phyloP scores from a whole-genome alignment of 768 basidiomycete genomes.

The Brasilioporus rufonigricans region DNA sequence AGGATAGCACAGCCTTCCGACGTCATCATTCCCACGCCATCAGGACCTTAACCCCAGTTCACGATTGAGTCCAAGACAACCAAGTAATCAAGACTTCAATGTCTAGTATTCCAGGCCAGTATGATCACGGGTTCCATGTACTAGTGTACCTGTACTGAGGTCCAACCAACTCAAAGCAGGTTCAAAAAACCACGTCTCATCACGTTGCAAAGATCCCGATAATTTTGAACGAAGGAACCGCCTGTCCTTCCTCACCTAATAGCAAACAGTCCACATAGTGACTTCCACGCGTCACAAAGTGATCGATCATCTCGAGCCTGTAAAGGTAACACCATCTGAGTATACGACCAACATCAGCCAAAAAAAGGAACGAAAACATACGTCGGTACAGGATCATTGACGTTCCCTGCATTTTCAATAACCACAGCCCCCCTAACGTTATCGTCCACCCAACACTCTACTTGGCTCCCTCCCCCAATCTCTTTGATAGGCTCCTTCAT shows the following conservation, averaged over 20 bases:
- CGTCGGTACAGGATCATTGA: conserved; percentile 61
- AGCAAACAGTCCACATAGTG: conserved; percentile 93
- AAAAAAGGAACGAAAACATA: conserved; percentile 40
- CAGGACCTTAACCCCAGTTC: not conserved
- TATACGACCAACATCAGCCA: not conserved
- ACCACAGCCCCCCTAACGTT: conserved; percentile 77
- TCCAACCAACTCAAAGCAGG: not conserved
- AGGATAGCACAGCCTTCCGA: conserved; percentile 6
- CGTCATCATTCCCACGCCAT: conserved; percentile 28
- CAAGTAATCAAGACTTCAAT: not conserved
- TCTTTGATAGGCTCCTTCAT: conserved; percentile 63
- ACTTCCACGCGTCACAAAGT: conserved; percentile 77
- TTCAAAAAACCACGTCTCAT: not conserved
- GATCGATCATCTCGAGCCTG: conserved; percentile 86
- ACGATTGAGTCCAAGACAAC: no score
- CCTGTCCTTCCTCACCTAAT: conserved; percentile 81
- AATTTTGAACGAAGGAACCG: conserved; percentile 83
- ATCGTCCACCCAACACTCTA: conserved; percentile 98
- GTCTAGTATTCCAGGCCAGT: not conserved
- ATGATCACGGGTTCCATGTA: not conserved
- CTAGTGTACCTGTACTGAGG: not conserved
- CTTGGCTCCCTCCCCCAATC: conserved; percentile 61
- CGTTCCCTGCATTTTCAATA: conserved; percentile 74
- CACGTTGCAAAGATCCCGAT: conserved; percentile 86
- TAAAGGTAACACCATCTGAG: conserved; percentile 5